Percentiles rank a stretch among this genome's conserved stretches.
Conservation (phyloP, 163 green algal species). For the Volvox carteri region DNA sequence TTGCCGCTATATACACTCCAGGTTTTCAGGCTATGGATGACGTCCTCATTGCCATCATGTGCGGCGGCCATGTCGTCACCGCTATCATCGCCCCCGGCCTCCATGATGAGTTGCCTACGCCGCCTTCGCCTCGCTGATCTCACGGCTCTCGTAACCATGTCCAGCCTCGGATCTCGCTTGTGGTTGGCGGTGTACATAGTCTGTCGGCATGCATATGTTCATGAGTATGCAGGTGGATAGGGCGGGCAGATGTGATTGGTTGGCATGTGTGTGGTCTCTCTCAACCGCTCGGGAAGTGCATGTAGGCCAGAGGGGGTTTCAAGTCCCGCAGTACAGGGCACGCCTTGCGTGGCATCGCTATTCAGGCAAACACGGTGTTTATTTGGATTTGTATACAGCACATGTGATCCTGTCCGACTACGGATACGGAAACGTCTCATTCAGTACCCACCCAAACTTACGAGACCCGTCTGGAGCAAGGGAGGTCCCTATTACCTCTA, state of each 20-base stretch:
- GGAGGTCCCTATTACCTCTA: no score
- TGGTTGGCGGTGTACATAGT: background rate
- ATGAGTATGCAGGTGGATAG: background rate
- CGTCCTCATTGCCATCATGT: background rate
- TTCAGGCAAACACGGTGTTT: no score
- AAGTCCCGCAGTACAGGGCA: no score
- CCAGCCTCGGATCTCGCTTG: background rate
- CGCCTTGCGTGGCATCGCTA: no score
- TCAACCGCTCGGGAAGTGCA: no score
- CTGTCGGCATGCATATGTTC: background rate
- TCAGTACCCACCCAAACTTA: no score
- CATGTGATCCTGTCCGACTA: no score
- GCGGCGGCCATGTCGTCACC: background rate
- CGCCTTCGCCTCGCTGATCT: background rate
- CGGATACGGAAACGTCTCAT: no score
- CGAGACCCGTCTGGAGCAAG: no score
- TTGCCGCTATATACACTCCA: background rate
- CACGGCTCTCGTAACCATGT: background rate
- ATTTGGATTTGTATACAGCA: no score
- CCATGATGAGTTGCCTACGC: background rate
- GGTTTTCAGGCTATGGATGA: background rate
- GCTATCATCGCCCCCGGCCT: background rate
- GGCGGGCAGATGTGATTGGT: background rate
- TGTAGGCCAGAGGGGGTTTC: no score
- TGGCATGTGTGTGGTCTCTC: no score